A percentile compares a stretch with the other conserved stretches of the same genome.
These are phyloP conservation scores for Musa acuminata DNA, from an alignment of 176 grass and related monocot genomes.

Conservation along the genomic window DNA sequence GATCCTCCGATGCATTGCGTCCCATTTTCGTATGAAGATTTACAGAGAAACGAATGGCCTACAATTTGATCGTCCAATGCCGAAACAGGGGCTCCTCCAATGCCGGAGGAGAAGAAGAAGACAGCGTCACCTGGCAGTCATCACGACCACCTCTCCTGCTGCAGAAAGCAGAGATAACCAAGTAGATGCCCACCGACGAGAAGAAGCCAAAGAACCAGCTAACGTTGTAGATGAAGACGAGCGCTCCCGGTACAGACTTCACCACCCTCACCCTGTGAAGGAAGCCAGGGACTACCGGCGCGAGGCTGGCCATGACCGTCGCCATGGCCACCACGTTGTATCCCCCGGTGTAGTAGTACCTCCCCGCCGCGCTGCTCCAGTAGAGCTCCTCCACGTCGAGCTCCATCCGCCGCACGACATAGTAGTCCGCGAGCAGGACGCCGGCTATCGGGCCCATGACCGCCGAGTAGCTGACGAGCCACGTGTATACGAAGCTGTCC, in stretches of 20 bases:
- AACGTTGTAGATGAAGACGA: conserved; percentile 26
- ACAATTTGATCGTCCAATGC: no score
- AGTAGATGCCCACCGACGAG: conserved; percentile 16
- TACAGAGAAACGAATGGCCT: no score
- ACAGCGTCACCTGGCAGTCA: no score
- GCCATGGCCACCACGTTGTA: conserved; percentile 29
- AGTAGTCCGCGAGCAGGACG: conserved; percentile 32
- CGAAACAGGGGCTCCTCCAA: no score
- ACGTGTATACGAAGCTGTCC: conserved; percentile 34
- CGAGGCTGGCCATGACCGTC: conserved; percentile 18
- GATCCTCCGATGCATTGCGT: no score
- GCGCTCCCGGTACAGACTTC: conserved; percentile 3
- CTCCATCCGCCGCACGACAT: conserved; percentile 17
- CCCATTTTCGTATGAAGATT: no score
- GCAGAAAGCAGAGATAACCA: conserved; percentile 9
- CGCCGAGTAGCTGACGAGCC: conserved; percentile 34
- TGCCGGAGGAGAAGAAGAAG: no score
- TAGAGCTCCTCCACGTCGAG: conserved; percentile 28
- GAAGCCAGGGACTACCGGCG: conserved; percentile 28
- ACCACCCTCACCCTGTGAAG: conserved; percentile 24
- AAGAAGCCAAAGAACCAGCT: conserved; percentile 38
- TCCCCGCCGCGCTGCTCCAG: conserved; percentile 12
- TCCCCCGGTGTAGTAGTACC: conserved; percentile 35
- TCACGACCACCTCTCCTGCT: background rate
- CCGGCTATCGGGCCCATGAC: conserved; percentile 28